Conservation (phyloP, 2,329 filamentous ascomycete genomes). For the Aquanectria penicillioides region DNA sequence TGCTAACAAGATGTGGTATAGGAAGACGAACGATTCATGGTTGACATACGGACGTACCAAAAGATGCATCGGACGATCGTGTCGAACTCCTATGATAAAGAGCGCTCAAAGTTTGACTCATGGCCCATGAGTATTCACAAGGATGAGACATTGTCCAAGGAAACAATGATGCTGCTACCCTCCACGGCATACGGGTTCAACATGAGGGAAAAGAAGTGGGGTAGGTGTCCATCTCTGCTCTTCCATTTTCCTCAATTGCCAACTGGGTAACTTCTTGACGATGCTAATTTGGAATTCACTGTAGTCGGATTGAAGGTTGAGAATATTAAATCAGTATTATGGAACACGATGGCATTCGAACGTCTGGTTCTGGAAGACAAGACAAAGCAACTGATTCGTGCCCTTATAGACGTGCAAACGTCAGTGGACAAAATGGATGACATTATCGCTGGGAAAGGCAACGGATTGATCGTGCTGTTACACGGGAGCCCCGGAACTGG, state of each 20-base stretch:
- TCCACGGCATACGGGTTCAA: neutral
- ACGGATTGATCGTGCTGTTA: neutral
- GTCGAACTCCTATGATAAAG: too few relatives aligned
- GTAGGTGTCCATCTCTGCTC: neutral
- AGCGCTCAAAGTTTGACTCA: neutral
- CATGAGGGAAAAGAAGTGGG: neutral
- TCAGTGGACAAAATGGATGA: neutral
- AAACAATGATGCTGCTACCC: neutral
- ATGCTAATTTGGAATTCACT: too few relatives aligned
- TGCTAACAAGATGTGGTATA: neutral
- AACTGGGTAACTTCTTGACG: neutral
- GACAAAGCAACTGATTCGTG: neutral
- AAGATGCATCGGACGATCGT: neutral
- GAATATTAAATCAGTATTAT: neutral
- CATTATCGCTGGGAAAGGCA: neutral
- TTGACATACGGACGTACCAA: neutral
- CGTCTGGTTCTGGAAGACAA: neutral
- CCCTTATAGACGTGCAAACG: neutral
- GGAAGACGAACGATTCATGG: neutral
- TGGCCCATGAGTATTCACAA: neutral
- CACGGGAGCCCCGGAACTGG: conserved; percentile 9
- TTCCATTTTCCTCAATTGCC: too few relatives aligned
- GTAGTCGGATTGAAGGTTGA: neutral
- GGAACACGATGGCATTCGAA: neutral
- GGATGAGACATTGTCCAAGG: neutral